Evolutionary conservation across 352 stramenopile species (phyloP), one percentile per base, ranked within the genome.

Genomic region (Blastocystis sp.): DNA sequence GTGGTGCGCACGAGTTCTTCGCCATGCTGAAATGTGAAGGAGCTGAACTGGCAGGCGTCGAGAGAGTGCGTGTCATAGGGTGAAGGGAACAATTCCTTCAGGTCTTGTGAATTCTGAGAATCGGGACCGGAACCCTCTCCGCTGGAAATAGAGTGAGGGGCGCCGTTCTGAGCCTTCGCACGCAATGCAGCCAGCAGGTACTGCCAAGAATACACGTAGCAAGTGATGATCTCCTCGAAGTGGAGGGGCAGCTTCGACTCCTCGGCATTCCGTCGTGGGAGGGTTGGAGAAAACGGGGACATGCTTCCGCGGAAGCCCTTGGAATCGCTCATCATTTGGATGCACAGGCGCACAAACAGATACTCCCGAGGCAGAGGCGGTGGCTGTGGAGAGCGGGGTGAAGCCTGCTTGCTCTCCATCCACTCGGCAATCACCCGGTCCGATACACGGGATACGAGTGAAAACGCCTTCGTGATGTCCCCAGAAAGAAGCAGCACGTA

Each of bases 291-390:
- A 42, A 81, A 62, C 3, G 60, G 54, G 7, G 71, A 65, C n/a
- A 68, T 65, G 54, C 19, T n/a, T 48, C 65, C 21, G 42, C 1
- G 28, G 19, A 34, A 28, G 7, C 57, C 57, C 4, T 66, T 62
- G 21, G 57, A 11, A 28, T 84, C 60, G 60, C 57, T 68, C 38
- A 84, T n/a, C 54, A 84, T 43, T 19, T 84, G 74, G 34, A 84
- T 84, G 48, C 52, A 66, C 9, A 84, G 45, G 3, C 24, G 38
- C 40, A 45, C 74, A 48, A 84, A 84, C 2, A 84, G 74, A 57
- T 68, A 84, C 60, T 84, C 74, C 66, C 69, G 74, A 68, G 74
- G 74, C 0, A 84, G 74, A 21, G 74, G 54, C 17, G 57, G 48
- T 14, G 24, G 24, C n/a, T 3, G 40, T 14, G 40, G 40, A 81